These are phyloP conservation scores for Naganishia friedmannii DNA, from an alignment of 768 basidiomycete genomes.

Conservation along the genomic window DNA sequence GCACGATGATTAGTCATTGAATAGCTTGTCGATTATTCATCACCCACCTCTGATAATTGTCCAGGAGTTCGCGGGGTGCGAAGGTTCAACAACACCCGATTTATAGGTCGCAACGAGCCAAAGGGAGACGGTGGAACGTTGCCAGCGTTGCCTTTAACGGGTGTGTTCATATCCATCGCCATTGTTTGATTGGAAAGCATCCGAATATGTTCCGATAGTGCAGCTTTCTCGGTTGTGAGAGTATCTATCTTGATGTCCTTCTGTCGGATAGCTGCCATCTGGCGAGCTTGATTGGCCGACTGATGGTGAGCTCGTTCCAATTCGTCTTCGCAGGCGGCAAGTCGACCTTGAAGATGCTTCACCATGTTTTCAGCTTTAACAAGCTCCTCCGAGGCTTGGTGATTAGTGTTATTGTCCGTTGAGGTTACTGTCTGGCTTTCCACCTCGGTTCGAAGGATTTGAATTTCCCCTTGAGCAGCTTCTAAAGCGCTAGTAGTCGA, in stretches of 20 bases:
- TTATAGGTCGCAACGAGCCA: conserved; percentile 1
- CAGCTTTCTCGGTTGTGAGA: conserved; percentile 2
- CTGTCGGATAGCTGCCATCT: conserved; percentile 19
- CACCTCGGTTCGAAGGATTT: neutral
- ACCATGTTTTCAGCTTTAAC: conserved; percentile 10
- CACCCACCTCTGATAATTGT: conserved; percentile 13
- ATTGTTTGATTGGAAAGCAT: conserved; percentile 12
- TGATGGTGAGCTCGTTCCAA: conserved; percentile 7
- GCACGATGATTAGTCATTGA: neutral
- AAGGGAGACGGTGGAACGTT: neutral
- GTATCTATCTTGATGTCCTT: conserved; percentile 23
- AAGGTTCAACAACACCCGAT: conserved; percentile 10
- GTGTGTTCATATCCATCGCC: conserved; percentile 5
- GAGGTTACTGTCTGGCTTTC: neutral
- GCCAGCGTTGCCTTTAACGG: neutral
- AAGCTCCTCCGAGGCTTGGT: conserved; percentile 3
- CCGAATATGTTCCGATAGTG: neutral
- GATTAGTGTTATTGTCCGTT: neutral
- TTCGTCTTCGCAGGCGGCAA: conserved; percentile 10
- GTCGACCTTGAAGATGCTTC: conserved; percentile 11
- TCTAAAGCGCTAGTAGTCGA: neutral
- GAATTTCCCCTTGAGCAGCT: neutral
- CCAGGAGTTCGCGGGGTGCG: conserved; percentile 13
- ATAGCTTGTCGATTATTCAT: no score
- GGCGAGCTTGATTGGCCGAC: conserved; percentile 14